A percentile compares a stretch with the other conserved stretches of the same genome.
These are phyloP conservation scores for Trichoderma sp. DNA, from an alignment of 2,329 filamentous ascomycete species.

Conservation along the genomic window DNA sequence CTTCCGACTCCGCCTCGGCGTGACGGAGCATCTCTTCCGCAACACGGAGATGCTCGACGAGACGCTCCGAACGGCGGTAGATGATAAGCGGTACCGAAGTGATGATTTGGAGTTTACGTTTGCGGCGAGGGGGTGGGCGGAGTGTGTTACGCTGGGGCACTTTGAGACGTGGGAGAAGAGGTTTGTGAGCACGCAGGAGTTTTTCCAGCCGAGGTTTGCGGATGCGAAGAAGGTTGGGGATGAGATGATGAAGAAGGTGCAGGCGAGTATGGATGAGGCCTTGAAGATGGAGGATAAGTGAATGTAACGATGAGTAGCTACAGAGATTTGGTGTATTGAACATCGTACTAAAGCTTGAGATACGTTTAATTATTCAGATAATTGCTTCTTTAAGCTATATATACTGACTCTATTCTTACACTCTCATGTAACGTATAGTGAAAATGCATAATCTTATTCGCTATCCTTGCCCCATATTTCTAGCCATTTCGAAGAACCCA, in stretches of 20 bases:
- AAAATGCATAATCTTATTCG: background rate
- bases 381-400: background rate
- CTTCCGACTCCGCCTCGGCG: conserved; percentile 93
- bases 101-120: conserved; percentile 98
- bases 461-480: background rate
- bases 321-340: background rate
- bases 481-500: fast-evolving
- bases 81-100: conserved; percentile 88
- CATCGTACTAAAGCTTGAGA: background rate
- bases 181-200: conserved; percentile 85
- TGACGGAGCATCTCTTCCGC: conserved; percentile 95
- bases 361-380: background rate
- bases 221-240: conserved; percentile 88
- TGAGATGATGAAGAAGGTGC: conserved; percentile 94
- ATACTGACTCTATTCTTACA: background rate
- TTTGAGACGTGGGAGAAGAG: conserved; percentile 92
- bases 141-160: conserved; percentile 86
- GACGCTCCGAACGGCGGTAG: conserved; percentile 79
- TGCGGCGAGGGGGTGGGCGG: conserved; percentile 92
- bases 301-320: too few species aligned
- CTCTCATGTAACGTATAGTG: background rate
- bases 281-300: conserved; percentile 9
- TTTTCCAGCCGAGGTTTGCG: conserved; percentile 87
- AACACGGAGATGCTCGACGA: conserved; percentile 79
- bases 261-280: conserved; percentile 68